These are phyloP conservation scores for Diaporthe humulicola DNA, from an alignment of 2,329 filamentous ascomycete species.

Conservation along the genomic window DNA sequence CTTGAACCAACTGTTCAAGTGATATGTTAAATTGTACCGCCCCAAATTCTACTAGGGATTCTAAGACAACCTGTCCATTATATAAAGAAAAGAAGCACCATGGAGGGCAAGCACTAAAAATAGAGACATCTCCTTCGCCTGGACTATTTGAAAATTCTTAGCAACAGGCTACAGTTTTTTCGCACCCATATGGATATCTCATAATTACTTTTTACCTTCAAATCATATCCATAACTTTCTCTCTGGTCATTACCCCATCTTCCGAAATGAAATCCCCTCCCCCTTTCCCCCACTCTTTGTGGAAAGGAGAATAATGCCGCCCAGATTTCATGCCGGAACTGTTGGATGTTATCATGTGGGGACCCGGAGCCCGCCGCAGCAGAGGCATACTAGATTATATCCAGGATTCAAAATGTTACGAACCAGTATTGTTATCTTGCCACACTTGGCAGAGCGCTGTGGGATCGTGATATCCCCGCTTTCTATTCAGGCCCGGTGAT, in stretches of 20 bases:
- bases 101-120: not conserved
- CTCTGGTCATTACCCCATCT: not conserved
- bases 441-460: not conserved
- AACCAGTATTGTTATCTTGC: conserved; percentile 9
- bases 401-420: not conserved
- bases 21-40: not conserved
- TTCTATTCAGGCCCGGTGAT: conserved; percentile 11
- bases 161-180: too few species aligned
- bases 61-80: not conserved
- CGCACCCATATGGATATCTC: too few species aligned
- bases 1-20: not conserved
- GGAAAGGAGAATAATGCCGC: too few species aligned
- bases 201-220: not conserved
- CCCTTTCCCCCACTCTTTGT: not conserved
- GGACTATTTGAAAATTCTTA: too few species aligned
- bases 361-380: not conserved
- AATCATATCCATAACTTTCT: not conserved
- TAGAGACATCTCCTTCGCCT: not conserved
- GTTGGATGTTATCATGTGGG: conserved; percentile 1
- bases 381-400: not conserved
- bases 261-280: too few species aligned
- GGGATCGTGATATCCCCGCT: conserved; percentile 13
- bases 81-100: not conserved
- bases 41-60: not conserved
- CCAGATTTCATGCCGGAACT: not conserved